Base-by-base conservation (phyloP, 805 yeast species). In the Yarrowia sp. region DNA sequence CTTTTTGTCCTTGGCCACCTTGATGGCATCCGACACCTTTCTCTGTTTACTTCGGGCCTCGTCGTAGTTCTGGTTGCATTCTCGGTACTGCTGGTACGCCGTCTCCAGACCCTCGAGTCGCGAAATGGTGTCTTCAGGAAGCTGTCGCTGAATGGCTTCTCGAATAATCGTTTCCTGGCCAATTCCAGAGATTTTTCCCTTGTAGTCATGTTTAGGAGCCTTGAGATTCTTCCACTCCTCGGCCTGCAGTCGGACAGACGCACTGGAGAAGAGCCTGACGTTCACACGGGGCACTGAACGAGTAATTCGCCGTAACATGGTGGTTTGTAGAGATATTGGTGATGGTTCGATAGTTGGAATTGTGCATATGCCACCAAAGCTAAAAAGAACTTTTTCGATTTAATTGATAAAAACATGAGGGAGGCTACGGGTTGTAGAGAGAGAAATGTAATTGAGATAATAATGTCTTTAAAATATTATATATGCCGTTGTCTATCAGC, bases 161-260 rank as follows among this genome's bases (percentile, higher is more conserved):
- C 17, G 12, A 21, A 58, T 22, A 30, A 58, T 43, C 8, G 32
- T n/a, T 6, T 54, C 21, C n/a, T 36, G 44, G 36, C 51, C 51
- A 21, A 58, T 41, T 16, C 36, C 62, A 5, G 28, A 8, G 24
- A 58, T 11, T 41, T 41, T 58, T 11, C 51, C 40, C 40, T 58
- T 41, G 52, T 41, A 58, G 24, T 58, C 51, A 32, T 58, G 63
- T 30, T 58, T 58, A n/a, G 63, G 63, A 21, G 63, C 51, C 51
- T 30, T 43, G 32, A 58, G 38, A 21, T 58, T 30, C 21, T 58
- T 58, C 40, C 40, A 58, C 30, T 21, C 35, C 26, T 24, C 44
- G 2, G 58, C 30, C 9, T 49, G 38, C 10, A 32, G 56, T 12
- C 32, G 33, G 3, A n/a, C 26, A 1, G 43, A n/a, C n/a, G 44